Base-by-base conservation (phyloP, 2,329 filamentous ascomycete species). In the Hypoxylon sp. region DNA sequence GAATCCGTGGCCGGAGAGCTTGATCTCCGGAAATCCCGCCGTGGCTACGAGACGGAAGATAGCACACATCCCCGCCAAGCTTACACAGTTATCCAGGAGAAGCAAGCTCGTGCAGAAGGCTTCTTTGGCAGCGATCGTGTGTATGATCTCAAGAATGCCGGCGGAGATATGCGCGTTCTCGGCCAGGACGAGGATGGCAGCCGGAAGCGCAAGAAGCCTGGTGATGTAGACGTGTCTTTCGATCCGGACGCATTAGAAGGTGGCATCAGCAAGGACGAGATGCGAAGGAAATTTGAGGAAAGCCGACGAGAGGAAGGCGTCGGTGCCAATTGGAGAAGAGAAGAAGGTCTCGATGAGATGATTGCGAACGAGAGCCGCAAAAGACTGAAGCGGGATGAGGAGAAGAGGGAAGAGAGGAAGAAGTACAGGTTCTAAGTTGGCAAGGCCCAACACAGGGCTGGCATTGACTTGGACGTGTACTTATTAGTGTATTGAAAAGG, bases 91-190 rank as follows among this genome's bases (percentile, higher is more conserved):
- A 87, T 99, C 21, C 93, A 93, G 10, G 95, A 99, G 82, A 92
- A 92, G 64, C 91, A 95, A 77, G 91, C 94, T 21, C 89, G 91
- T 56, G 89, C 93, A 4, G 92, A 94, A 74, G 96, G 96, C 50
- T 98, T 99, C 88, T 98, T 99, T 78, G 96, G 96, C 73, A 94
- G 93, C 74, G 95, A 98, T 78, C 92, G 93, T 76, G 92, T 92
- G 15, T 99, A 99, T 81, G 94, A 99, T 80, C 87, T 99, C 69
- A 91, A 89, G 83, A 70, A 84, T 83, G 32, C 79, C 78, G 39
- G 77, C 64, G 44, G 81, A 80, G 70, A 85, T 66, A 80, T 93
- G 67, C 92, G 92, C 0, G 87, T 97, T 2, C 87, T 99, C 3
- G 96, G 94, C 10, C 87, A 89, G 70, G 93, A 97, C 24, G 92